phyloP scores from a whole-genome alignment of 495 filamentous ascomycete species.

The Amorphotheca resinae region DNA sequence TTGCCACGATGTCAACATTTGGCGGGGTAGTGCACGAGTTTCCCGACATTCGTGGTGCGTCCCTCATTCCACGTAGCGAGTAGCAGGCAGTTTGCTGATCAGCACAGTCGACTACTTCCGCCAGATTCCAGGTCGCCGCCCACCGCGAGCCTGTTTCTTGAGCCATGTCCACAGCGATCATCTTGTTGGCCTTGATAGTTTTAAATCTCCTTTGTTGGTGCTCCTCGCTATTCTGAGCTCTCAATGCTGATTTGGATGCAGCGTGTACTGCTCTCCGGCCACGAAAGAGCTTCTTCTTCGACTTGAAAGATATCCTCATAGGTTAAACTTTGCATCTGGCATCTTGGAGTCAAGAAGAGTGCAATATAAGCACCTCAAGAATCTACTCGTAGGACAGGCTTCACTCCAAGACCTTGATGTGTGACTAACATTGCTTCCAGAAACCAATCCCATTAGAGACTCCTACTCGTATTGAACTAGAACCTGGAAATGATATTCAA shows the following conservation, averaged over 20 bases:
- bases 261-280: constrained; percentile 77
- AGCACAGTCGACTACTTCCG: constrained; percentile 70
- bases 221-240: not conserved
- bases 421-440: constrained; percentile 22
- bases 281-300: constrained; percentile 68
- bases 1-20: constrained; percentile 61
- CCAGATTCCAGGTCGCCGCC: constrained; percentile 32
- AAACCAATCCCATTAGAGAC: constrained; percentile 79
- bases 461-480: constrained; percentile 64
- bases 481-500: constrained; percentile 49
- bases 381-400: constrained; percentile 38
- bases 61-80: not conserved
- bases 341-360: constrained; percentile 58
- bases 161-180: constrained; percentile 93
- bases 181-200: constrained; percentile 66
- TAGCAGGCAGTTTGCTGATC: not conserved
- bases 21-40: constrained; percentile 61
- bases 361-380: constrained; percentile 63
- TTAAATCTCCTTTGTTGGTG: constrained; percentile 55
- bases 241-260: constrained; percentile 11
- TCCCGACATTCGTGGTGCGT: constrained; percentile 50
- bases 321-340: constrained; percentile 67
- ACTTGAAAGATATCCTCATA: constrained; percentile 63
- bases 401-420: not conserved
- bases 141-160: constrained; percentile 77